These are phyloP conservation scores for Cadophora sp. DNA, from an alignment of 2,329 filamentous ascomycete genomes.

Conservation along the genomic window DNA sequence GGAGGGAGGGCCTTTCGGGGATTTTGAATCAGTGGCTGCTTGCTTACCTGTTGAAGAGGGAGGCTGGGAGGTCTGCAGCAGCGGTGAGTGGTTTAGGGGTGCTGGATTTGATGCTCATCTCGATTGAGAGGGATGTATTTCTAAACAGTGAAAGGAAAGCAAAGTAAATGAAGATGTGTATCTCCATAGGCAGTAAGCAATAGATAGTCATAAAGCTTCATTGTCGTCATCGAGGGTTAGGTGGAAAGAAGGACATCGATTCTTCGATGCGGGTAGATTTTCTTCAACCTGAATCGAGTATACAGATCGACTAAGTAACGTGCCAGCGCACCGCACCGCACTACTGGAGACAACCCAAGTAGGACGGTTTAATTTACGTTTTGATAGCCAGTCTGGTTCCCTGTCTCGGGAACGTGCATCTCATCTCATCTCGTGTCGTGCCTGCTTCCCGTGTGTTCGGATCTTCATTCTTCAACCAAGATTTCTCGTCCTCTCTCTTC, in stretches of 20 bases:
- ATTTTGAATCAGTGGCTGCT: neutral
- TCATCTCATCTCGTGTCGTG: neutral
- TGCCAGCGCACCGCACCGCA: neutral
- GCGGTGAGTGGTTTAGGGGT: neutral
- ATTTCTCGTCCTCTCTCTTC: neutral
- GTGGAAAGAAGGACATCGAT: neutral
- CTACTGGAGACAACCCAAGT: neutral
- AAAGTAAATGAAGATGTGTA: neutral
- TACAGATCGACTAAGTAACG: neutral
- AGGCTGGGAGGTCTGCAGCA: neutral
- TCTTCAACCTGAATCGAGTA: neutral
- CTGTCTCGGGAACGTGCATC: slow-evolving; percentile 7
- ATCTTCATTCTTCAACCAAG: neutral
- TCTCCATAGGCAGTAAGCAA: too few relatives aligned
- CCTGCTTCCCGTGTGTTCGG: neutral
- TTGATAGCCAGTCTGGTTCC: neutral
- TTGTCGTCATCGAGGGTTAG: neutral
- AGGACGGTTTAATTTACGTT: neutral
- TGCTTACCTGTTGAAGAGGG: neutral
- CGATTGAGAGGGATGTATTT: neutral
- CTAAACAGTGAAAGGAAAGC: neutral
- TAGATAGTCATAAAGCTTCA: neutral
- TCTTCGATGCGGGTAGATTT: neutral
- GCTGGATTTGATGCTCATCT: too few relatives aligned
- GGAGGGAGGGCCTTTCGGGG: too few relatives aligned